These are phyloP conservation scores for Pseudomonodictys pantanalensis DNA, from an alignment of 495 filamentous ascomycete genomes.

Conservation along the genomic window DNA sequence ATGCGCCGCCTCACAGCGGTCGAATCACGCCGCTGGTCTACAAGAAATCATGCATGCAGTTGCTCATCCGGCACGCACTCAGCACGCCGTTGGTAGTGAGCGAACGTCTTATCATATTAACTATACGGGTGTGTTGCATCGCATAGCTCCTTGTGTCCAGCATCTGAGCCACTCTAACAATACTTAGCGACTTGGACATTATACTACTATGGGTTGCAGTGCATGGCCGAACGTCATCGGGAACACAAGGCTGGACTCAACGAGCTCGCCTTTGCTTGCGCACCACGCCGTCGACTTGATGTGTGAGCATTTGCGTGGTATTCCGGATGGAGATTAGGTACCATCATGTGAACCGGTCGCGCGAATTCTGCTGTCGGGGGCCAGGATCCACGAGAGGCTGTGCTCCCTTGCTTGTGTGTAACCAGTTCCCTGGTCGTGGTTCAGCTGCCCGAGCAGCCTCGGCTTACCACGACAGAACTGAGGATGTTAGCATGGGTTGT, in stretches of 20 bases:
- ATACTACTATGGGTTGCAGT: slow-evolving; percentile 33
- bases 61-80: neutral
- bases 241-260: too few species aligned
- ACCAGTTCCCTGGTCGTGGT: slow-evolving; percentile 17
- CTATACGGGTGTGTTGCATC: slow-evolving; percentile 33
- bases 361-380: neutral
- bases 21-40: slow-evolving; percentile 14
- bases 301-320: too few species aligned
- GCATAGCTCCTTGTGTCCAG: slow-evolving; percentile 25
- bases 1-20: slow-evolving; percentile 8
- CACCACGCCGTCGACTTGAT: too few species aligned
- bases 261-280: too few species aligned
- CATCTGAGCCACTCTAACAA: slow-evolving; percentile 19
- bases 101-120: slow-evolving; percentile 11
- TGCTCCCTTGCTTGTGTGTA: slow-evolving; percentile 25
- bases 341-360: too few species aligned
- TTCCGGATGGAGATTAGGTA: too few species aligned
- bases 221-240: slow-evolving; percentile 30
- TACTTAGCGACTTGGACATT: slow-evolving; percentile 31
- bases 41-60: slow-evolving; percentile 17
- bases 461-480: slow-evolving; percentile 3
- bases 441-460: slow-evolving; percentile 13
- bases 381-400: slow-evolving; percentile 24
- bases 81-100: neutral
- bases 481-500: slow-evolving; percentile 9